A percentile compares a stretch with the other conserved stretches of the same genome.
Evolutionary conservation across 352 stramenopile species (phyloP).

Genomic region (Stramenopiles sp.): DNA sequence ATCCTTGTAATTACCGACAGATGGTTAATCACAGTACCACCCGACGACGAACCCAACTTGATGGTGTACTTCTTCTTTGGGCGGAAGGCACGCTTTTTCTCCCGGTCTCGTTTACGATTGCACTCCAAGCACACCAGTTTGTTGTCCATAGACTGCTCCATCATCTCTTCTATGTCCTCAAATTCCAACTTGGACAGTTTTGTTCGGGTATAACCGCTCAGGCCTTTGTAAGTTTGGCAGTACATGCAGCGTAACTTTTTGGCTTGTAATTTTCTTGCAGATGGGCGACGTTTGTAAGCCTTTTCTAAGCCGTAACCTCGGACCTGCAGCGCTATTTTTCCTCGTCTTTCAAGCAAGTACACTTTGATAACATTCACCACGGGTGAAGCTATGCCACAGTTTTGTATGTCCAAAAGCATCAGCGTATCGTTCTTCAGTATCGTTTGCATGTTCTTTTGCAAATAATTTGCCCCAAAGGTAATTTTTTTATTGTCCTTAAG

Average conservation of each 20-base stretch:
- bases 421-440: not conserved
- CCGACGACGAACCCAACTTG: not conserved
- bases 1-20: not conserved
- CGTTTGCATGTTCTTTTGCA: not conserved
- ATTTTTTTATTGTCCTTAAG: not conserved
- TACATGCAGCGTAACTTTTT: not conserved
- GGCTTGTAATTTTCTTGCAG: not conserved
- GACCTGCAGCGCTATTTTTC: not conserved
- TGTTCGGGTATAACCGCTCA: not conserved
- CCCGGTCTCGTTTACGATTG: not conserved
- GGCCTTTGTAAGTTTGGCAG: not conserved
- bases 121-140: not conserved
- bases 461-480: not conserved
- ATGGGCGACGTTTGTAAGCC: conserved; percentile 1
- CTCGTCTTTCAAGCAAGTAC: not conserved
- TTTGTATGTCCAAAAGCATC: not conserved
- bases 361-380: not conserved
- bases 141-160: not conserved
- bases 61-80: conserved; percentile 12
- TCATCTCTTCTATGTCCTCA: conserved; percentile 6
- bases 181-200: conserved; percentile 5
- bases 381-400: not conserved
- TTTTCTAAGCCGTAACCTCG: not conserved
- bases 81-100: not conserved
- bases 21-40: not conserved